Base-by-base conservation (phyloP, 352 stramenopile genomes). In the Elongisporangium senticosum region DNA sequence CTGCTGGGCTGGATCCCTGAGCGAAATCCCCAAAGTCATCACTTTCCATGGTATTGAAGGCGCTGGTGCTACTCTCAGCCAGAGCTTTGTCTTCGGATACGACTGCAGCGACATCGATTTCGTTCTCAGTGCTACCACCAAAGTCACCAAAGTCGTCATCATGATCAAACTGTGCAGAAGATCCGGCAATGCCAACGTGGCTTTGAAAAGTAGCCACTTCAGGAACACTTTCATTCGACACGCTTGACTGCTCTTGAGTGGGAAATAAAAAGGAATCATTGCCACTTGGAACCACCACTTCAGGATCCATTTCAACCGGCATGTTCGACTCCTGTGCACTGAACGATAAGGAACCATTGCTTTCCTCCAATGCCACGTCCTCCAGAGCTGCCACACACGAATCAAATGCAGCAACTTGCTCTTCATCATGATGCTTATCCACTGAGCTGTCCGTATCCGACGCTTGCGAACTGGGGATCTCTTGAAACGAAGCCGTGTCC, bases 101-200 rank as follows among this genome's bases (percentile, higher is more conserved):
- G 1, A 43, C 33, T 17, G 33, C 10, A 43, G 8, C 10, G 33
- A 43, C 2, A 7, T 43, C 11, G 33, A 43, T 43, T 17, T 43
- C 10, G 17, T 43, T 15, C 33, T 7, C 49, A 22, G 51, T 49
- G 19, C 33, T 51, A 14, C 59, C 56, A 37, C 56, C 64, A 57
- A 86, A 86, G 21, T 72, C 65, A 14, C 64, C 73, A 63, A 85
- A 83, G 52, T 72, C 63, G 13, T 74, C 73, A 21, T 68, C 62
- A 10, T 68, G 56, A 50, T 60, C 59, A 22, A 43, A 17, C 11
- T 15, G 33, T 10, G 33, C 33, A 15, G 33, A 17, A 17, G 11
- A 2, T 43, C 7, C 28, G 2, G 5, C 28, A 39, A 17, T 15
- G 33, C 17, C 13, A 17, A 14, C 11, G 26, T 37, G 26, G 8